Evolutionary conservation across 2,329 filamentous ascomycete species (phyloP).

Genomic region (Alternaria atra): DNA sequence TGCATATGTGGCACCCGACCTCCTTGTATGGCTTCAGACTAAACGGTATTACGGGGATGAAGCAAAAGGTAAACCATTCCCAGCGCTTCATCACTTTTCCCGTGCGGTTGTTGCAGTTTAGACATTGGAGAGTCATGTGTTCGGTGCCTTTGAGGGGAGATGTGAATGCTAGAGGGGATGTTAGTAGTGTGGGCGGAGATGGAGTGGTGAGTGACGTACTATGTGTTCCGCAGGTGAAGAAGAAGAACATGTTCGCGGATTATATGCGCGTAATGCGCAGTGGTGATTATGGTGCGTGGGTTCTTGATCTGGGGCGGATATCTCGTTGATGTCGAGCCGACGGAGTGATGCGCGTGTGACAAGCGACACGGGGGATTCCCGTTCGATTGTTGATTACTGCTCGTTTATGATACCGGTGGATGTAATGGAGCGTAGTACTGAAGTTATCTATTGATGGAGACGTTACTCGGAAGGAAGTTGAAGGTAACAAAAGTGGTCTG

Average conservation of each 20-base stretch:
- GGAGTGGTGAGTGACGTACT: slow-evolving; percentile 44
- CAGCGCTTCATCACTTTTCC: slow-evolving; percentile 39
- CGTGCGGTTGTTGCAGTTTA: slow-evolving; percentile 61
- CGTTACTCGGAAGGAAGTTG: neutral
- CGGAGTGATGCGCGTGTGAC: slow-evolving; percentile 2
- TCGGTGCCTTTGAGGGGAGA: slow-evolving; percentile 58
- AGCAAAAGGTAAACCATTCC: slow-evolving; percentile 81
- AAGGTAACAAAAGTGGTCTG: neutral
- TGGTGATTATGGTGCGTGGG: neutral
- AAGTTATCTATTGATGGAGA: neutral
- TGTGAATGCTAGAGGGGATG: slow-evolving; percentile 54
- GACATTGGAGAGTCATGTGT: slow-evolving; percentile 60
- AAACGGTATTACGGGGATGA: slow-evolving; percentile 77
- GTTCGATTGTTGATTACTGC: neutral
- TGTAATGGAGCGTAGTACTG: neutral
- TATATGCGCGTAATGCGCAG: slow-evolving; percentile 5
- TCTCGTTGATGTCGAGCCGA: neutral
- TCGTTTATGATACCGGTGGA: neutral
- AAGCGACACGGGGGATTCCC: neutral
- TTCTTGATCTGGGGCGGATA: neutral
- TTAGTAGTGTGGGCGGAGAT: neutral
- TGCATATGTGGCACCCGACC: slow-evolving; percentile 77
- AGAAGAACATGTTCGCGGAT: slow-evolving; percentile 54
- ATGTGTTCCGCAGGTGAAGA: slow-evolving; percentile 62
- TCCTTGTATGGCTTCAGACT: slow-evolving; percentile 67